Percentiles rank a stretch among this genome's conserved stretches.
phyloP scores from a whole-genome alignment of 2,329 filamentous ascomycete species.

The Allantophomopsis lycopodina region DNA sequence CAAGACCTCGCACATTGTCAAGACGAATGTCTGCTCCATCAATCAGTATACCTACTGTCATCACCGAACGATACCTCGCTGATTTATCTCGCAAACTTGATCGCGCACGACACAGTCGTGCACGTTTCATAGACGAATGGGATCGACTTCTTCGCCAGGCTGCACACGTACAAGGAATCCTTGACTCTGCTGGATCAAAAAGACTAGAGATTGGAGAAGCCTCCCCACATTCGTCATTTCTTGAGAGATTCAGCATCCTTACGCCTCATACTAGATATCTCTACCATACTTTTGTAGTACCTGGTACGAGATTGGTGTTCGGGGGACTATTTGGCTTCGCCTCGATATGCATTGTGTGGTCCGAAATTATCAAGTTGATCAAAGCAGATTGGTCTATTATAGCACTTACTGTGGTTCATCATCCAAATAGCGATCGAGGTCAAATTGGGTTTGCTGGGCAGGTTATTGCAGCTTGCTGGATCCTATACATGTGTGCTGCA shows the following conservation, averaged over 20 bases:
- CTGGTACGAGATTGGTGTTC: constrained; percentile 47
- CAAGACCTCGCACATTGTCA: constrained; percentile 28
- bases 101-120: constrained; percentile 69
- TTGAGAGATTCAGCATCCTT: constrained; percentile 44
- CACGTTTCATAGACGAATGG: constrained; percentile 80
- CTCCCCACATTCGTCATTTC: constrained; percentile 38
- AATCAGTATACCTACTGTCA: constrained; percentile 56
- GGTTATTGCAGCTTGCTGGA: constrained; percentile 71
- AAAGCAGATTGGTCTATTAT: constrained; percentile 63
- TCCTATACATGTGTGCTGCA: constrained; percentile 90
- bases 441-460: constrained; percentile 81
- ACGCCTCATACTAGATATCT: constrained; percentile 76
- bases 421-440: constrained; percentile 52
- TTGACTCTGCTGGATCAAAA: constrained; percentile 73
- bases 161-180: constrained; percentile 60
- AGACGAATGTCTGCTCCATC: constrained; percentile 26
- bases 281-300: constrained; percentile 60
- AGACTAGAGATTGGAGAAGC: constrained; percentile 60
- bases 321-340: constrained; percentile 60
- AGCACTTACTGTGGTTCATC: constrained; percentile 39
- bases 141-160: constrained; percentile 63
- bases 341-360: constrained; percentile 81
- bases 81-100: constrained; percentile 74
- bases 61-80: constrained; percentile 87
- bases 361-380: constrained; percentile 77